A percentile compares a stretch with the other conserved stretches of the same genome.
Evolutionary conservation across 495 filamentous ascomycete species (phyloP).

Genomic region (Bacidia gigantensis): DNA sequence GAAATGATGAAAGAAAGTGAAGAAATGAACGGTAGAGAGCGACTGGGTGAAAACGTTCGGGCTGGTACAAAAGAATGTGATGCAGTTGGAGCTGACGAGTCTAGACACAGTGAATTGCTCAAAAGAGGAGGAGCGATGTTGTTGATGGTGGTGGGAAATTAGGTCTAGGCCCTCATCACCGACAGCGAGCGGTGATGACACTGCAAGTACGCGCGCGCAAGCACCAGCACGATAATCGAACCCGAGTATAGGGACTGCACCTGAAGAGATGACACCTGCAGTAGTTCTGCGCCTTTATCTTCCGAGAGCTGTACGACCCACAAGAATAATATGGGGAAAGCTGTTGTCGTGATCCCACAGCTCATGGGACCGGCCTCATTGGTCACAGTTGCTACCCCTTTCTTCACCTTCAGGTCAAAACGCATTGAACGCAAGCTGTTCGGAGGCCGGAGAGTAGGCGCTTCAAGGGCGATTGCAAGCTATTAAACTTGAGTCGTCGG

Average conservation of each 20-base stretch:
- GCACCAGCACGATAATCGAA: background rate
- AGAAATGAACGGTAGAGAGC: slow-evolving; percentile 10
- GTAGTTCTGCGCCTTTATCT: background rate
- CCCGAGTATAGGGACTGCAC: background rate
- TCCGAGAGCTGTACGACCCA: background rate
- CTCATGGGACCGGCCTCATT: background rate
- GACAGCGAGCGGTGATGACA: background rate
- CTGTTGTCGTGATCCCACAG: background rate
- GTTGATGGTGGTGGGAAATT: background rate
- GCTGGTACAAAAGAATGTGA: slow-evolving; percentile 10
- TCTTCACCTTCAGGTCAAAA: background rate
- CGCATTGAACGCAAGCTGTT: too few relatives aligned
- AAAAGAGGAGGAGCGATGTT: slow-evolving; percentile 4
- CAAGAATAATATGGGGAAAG: background rate
- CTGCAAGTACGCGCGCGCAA: background rate
- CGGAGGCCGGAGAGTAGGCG: too few relatives aligned
- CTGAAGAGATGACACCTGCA: background rate
- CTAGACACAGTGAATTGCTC: background rate
- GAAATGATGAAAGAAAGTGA: slow-evolving; percentile 4
- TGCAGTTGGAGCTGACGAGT: slow-evolving; percentile 5
- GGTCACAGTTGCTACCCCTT: background rate
- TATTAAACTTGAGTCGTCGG: too few relatives aligned
- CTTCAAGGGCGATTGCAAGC: too few relatives aligned
- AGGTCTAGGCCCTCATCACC: slow-evolving; percentile 1
- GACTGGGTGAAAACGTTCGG: slow-evolving; percentile 2